phyloP scores from a whole-genome alignment of 2,329 filamentous ascomycete species.

The Colletotrichum spaethianum region DNA sequence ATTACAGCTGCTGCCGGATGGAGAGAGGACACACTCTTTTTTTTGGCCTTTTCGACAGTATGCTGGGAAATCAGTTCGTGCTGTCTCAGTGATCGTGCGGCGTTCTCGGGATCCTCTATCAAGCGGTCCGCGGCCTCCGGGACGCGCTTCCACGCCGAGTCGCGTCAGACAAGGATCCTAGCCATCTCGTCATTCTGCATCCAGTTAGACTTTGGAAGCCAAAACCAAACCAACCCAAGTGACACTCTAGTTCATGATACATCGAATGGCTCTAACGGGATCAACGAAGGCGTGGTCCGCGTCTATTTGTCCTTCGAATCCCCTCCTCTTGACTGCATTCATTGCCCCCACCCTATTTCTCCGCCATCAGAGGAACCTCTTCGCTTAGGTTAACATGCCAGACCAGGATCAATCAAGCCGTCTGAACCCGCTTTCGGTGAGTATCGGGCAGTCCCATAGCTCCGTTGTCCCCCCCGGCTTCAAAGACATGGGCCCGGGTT shows the following conservation, averaged over 20 bases:
- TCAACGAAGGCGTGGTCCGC: not conserved
- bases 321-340: not conserved
- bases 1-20: not conserved
- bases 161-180: not conserved
- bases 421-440: constrained; percentile 36
- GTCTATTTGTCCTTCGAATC: constrained; percentile 22
- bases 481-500: not conserved
- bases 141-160: not conserved
- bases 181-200: not conserved
- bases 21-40: not conserved
- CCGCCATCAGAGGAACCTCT: not conserved
- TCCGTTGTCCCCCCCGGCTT: constrained; percentile 19
- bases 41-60: not conserved
- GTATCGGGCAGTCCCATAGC: constrained; percentile 20
- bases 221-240: constrained; percentile 3
- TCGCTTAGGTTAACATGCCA: constrained; percentile 13
- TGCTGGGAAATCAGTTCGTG: no score
- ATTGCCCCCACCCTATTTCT: not conserved
- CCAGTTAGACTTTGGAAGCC: constrained; percentile 1
- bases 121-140: constrained; percentile 25
- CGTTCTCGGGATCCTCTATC: not conserved
- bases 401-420: constrained; percentile 29
- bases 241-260: constrained; percentile 13
- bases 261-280: constrained; percentile 6
- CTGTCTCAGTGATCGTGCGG: not conserved